Evolutionary conservation across 208 protist species (phyloP), one percentile per base, ranked within the genome.

Genomic region (Trypanosoma conorhini): DNA sequence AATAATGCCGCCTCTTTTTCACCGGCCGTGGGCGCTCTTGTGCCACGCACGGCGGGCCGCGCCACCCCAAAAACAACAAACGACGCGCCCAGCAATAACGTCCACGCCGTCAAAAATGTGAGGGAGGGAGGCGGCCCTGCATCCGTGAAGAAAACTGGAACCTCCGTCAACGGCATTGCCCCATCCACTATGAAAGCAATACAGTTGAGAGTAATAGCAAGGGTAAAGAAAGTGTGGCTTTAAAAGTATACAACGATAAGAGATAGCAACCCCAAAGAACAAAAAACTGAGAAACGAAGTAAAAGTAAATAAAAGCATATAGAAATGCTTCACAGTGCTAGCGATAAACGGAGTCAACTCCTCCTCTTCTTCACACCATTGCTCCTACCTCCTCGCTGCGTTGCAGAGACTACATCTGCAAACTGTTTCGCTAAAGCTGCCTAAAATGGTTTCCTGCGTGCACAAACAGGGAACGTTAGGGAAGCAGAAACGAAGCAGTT

Each of bases 21-120:
- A 44, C 7, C 51, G 31, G n/a, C 50, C 17, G 19, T 22, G 17
- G 21, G 24, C 50, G 35, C 19, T 42, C 22, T 42, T 48, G 42
- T 58, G 28, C 67, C 63, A 19, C 67, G 59, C 1, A 72, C 74
- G 0, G 77, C 44, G 22, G 67, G 76, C 1, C 86, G 80, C 17
- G 81, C 21, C 7, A 88, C 67, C 3, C 76, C 74, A 77, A 91
- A 91, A 10, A 91, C 62, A 3, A 79, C 1, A 8, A 77, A 77
- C 0, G 83, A 79, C n/a, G 50, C 28, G 10, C 66, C 46, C 24
- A 79, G 83, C 0, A 83, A 9, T 40, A 75, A 61, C 13, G 75
- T 28, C 82, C 86, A 86, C 13, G 67, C 50, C 0, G 46, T 13
- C 5, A 72, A 54, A 12, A 78, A 64, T 17, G n/a, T 13, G 5